Base-by-base conservation (phyloP, 371 early-diverging fungal genomes). In the Batkoa obscura region DNA sequence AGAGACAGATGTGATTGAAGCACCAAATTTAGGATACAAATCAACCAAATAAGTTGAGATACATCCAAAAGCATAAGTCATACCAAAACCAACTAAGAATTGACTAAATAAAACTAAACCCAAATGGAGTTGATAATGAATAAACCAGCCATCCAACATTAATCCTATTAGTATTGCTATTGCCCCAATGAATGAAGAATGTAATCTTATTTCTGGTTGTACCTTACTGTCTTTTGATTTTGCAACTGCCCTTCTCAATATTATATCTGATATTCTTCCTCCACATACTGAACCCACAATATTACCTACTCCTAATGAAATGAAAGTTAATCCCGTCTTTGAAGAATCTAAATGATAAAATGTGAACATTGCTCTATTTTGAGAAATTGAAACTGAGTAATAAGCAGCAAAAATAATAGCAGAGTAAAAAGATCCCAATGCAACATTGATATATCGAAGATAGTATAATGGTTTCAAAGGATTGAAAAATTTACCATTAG, bases 371-470 rank as follows among this genome's bases (percentile, higher is more conserved):
- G 68, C 65, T 30, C 64, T 62, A 0, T 71, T 69, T 36, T 71
- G 36, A 33, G 64, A 67, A 0, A 70, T 59, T 32, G 70, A 68
- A 15, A 71, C 58, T 56, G 71, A 70, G 54, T 71, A 73, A 69
- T 69, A 70, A 48, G 70, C 69, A 6, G 70, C 76, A 59, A 74
- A 79, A 3, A 73, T 67, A 33, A 75, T 58, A 9, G 73, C 71
- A 32, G 72, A 72, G 34, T 75, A 75, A 1, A 71, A 56, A 0
- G 72, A 69, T 0, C 67, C 54, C 13, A 79, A 46, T 6, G 74
- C 36, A 8, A 79, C 73, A 1, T 65, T 64, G 1, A 74, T 69
- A 46, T 72, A 63, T 5, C 42, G 56, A 23, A 79, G 43, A 38
- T 74, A 69, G 12, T 66, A 2, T 38, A 76, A 63, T 32, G 67